phyloP scores from a whole-genome alignment of 768 basidiomycete genomes.

The Exidia glandulosa region DNA sequence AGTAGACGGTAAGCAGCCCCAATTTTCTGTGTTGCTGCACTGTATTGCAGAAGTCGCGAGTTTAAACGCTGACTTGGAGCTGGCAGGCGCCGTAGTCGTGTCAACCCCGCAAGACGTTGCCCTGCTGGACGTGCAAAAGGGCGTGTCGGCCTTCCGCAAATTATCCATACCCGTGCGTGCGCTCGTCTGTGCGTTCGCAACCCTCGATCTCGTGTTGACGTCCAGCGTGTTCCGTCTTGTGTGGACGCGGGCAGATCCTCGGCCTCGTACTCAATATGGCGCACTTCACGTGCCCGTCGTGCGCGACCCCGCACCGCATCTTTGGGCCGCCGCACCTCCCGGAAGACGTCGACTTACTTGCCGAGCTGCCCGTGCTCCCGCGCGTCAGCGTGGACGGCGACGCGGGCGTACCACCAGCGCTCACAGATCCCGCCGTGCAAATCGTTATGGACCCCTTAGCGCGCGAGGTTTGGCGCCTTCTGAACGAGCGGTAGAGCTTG shows the following conservation, averaged over 20 bases:
- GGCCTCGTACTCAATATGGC: slow-evolving; percentile 86
- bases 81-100: slow-evolving; percentile 77
- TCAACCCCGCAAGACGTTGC: slow-evolving; percentile 95
- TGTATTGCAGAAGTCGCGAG: neutral
- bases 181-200: too few species aligned
- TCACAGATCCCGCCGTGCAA: neutral
- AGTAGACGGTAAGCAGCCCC: slow-evolving; percentile 54
- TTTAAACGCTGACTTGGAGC: neutral
- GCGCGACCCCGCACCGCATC: slow-evolving; percentile 48
- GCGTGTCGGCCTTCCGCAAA: slow-evolving; percentile 86
- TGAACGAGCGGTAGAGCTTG: neutral
- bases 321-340: slow-evolving; percentile 67
- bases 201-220: neutral
- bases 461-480: neutral
- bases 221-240: neutral
- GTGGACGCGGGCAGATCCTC: slow-evolving; percentile 44
- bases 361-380: slow-evolving; percentile 70
- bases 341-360: slow-evolving; percentile 51
- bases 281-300: slow-evolving; percentile 68
- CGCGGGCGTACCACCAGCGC: slow-evolving; percentile 38
- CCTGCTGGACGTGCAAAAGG: slow-evolving; percentile 82
- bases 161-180: slow-evolving; percentile 69
- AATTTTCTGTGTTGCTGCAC: neutral
- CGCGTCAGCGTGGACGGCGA: slow-evolving; percentile 68
- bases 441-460: neutral